Evolutionary conservation across 1,139 yeast genomes (phyloP).

Genomic region (Suhomyces guaymorum): DNA sequence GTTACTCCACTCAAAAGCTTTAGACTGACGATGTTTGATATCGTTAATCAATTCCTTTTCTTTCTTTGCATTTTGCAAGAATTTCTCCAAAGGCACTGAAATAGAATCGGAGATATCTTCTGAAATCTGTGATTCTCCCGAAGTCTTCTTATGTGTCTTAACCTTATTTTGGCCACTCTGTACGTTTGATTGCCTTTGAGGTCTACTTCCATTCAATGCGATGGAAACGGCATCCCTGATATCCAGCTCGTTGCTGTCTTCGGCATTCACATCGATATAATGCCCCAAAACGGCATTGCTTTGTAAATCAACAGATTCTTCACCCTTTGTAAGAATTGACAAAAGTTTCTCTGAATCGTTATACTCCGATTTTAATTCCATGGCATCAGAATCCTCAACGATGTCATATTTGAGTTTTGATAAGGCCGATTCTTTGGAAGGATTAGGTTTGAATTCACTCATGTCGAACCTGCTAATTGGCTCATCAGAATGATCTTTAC

Average conservation of each 20-base stretch:
- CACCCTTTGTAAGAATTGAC: constrained; percentile 18
- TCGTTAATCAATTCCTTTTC: constrained; percentile 41
- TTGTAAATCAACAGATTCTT: constrained; percentile 18
- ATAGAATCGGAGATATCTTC: constrained; percentile 2
- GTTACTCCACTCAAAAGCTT: constrained; percentile 57
- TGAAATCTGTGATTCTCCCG: no score
- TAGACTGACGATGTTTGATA: constrained; percentile 46
- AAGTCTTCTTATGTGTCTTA: no score
- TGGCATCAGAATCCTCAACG: constrained; percentile 5
- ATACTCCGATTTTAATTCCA: constrained; percentile 15
- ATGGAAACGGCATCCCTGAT: constrained; percentile 26
- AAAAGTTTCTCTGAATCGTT: constrained; percentile 27
- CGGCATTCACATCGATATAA: constrained; percentile 5
- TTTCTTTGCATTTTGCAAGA: constrained; percentile 46
- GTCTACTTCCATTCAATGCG: constrained; percentile 19
- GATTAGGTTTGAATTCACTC: constrained; percentile 20
- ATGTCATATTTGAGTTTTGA: constrained; percentile 6
- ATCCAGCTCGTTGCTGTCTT: constrained; percentile 18
- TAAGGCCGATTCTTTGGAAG: not conserved
- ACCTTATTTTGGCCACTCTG: no score
- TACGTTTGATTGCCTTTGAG: not conserved
- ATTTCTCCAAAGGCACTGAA: constrained; percentile 30
- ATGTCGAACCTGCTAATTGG: constrained; percentile 23
- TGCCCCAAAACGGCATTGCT: constrained; percentile 15
- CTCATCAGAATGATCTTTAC: constrained; percentile 4